Percentiles rank a stretch among this genome's conserved stretches.
phyloP scores from a whole-genome alignment of 2,329 filamentous ascomycete genomes.

The Bipolaris victoriae region DNA sequence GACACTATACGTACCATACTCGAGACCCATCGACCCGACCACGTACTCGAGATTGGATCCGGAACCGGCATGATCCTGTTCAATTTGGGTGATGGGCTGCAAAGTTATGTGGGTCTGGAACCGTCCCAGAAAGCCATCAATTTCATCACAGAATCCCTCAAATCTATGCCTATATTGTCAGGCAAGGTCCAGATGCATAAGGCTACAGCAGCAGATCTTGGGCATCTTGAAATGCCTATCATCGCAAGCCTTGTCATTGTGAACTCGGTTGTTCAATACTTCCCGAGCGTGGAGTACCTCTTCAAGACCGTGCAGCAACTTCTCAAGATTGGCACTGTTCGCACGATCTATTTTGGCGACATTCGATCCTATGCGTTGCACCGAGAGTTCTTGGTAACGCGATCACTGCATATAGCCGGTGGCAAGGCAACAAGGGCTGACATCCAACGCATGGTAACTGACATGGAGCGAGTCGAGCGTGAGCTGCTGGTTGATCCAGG shows the following conservation, averaged over 20 bases:
- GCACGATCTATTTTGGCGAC: conserved; percentile 11
- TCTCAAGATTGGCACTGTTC: neutral
- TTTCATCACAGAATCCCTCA: conserved; percentile 5
- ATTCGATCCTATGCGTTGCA: conserved; percentile 8
- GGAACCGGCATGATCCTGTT: conserved; percentile 22
- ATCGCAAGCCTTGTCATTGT: neutral
- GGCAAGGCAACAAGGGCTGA: neutral
- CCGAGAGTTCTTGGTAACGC: conserved; percentile 4
- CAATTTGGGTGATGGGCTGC: conserved; percentile 7
- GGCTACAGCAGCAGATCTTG: neutral
- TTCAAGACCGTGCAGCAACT: conserved; percentile 4
- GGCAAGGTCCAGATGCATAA: conserved; percentile 3
- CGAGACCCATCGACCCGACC: neutral
- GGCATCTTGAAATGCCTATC: neutral
- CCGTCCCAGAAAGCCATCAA: conserved; percentile 3
- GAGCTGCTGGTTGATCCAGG: conserved; percentile 16
- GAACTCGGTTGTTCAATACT: conserved; percentile 20
- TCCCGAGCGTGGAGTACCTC: conserved; percentile 16
- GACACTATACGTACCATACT: conserved; percentile 12
- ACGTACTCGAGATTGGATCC: conserved; percentile 16
- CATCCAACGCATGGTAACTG: conserved; percentile 4
- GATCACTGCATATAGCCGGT: neutral
- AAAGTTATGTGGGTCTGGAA: conserved; percentile 13
- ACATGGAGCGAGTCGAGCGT: conserved; percentile 1
- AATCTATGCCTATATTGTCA: conserved; percentile 1